Percentiles rank a stretch among this genome's conserved stretches.
Evolutionary conservation across 2,329 filamentous ascomycete genomes (phyloP).

Genomic region (Penicillium sp.): DNA sequence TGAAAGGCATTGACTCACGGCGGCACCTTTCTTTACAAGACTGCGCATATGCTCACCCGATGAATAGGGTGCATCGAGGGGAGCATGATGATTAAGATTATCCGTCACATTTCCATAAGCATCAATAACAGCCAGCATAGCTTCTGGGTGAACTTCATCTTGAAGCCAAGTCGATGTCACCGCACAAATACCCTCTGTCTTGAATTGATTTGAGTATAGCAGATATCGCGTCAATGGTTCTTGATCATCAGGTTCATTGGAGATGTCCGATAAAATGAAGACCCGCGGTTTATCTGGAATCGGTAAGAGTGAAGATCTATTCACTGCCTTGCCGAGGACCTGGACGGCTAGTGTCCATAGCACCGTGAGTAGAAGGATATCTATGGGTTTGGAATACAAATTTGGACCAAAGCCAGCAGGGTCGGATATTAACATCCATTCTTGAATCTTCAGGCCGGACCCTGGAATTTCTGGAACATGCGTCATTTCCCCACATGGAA

Average conservation of each 20-base stretch:
- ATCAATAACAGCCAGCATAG: slow-evolving; percentile 47
- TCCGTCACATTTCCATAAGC: slow-evolving; percentile 47
- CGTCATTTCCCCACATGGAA: background rate
- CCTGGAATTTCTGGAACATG: background rate
- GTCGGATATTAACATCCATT: background rate
- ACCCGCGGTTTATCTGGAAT: slow-evolving; percentile 24
- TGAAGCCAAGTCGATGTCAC: slow-evolving; percentile 50
- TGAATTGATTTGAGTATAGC: slow-evolving; percentile 49
- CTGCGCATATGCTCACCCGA: slow-evolving; percentile 36
- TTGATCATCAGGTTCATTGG: slow-evolving; percentile 50
- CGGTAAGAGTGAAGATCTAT: background rate
- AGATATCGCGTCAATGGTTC: slow-evolving; percentile 48
- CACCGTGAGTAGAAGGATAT: background rate
- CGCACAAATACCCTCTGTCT: slow-evolving; percentile 49
- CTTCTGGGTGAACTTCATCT: slow-evolving; percentile 41
- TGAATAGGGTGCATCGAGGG: slow-evolving; percentile 45
- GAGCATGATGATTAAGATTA: slow-evolving; percentile 52
- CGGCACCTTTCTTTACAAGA: slow-evolving; percentile 42
- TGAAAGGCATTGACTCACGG: slow-evolving; percentile 28
- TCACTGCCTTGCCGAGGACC: background rate
- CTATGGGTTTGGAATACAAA: background rate
- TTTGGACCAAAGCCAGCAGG: background rate
- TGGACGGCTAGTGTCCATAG: slow-evolving; percentile 7
- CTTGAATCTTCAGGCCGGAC: background rate
- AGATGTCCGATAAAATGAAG: slow-evolving; percentile 48